Conservation (phyloP, 768 basidiomycete species). For the Boletus sp. region DNA sequence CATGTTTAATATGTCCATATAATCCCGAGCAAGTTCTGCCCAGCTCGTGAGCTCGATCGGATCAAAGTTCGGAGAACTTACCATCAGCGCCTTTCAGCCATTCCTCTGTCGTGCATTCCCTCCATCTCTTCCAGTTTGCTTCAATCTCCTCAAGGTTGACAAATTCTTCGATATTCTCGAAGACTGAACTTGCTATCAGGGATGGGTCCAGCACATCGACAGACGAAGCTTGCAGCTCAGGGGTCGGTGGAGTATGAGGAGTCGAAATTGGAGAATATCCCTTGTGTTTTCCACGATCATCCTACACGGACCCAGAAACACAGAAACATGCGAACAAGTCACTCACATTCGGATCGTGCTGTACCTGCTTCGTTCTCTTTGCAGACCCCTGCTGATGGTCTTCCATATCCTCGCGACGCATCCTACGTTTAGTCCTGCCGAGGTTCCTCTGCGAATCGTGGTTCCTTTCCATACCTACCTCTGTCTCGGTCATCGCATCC, state of each 20-base stretch:
- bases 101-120: constrained; percentile 28
- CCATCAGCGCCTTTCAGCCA: constrained; percentile 32
- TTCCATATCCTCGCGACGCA: constrained; percentile 14
- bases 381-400: constrained; percentile 5
- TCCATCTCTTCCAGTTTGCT: constrained; percentile 28
- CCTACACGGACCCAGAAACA: neutral
- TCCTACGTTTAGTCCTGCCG: constrained; percentile 14
- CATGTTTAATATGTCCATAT: constrained; percentile 20
- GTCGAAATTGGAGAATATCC: constrained; percentile 24
- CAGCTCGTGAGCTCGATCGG: neutral
- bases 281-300: constrained; percentile 6
- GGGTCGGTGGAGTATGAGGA: constrained; percentile 18
- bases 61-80: constrained; percentile 8
- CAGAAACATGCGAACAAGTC: neutral
- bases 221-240: constrained; percentile 3
- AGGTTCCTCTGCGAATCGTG: neutral
- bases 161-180: constrained; percentile 20
- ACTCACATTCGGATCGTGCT: constrained; percentile 20
- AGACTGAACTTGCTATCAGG: constrained; percentile 13
- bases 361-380: constrained; percentile 19
- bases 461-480: constrained; percentile 4
- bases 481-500: constrained; percentile 8
- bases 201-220: constrained; percentile 2
- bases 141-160: constrained; percentile 23
- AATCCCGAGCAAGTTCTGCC: constrained; percentile 20